Conservation (phyloP, 768 basidiomycete genomes). For the Pulveroboletus sp. region DNA sequence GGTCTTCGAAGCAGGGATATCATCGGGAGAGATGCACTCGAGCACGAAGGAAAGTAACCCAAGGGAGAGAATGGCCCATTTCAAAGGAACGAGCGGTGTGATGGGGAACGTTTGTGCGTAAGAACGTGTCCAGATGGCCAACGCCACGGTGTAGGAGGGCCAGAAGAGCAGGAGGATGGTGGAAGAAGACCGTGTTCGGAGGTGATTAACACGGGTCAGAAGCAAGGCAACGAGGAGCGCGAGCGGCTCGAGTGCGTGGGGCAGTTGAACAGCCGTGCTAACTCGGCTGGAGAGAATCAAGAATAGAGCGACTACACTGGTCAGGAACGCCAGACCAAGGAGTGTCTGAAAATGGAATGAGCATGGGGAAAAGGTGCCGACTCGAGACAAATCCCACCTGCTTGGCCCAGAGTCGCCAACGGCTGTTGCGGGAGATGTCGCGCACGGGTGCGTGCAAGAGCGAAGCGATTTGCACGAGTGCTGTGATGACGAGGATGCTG, state of each 20-base stretch:
- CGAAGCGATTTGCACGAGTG: constrained; percentile 37
- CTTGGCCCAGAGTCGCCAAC: constrained; percentile 53
- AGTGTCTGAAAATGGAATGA: constrained; percentile 37
- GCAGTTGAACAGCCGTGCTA: constrained; percentile 37
- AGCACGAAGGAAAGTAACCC: constrained; percentile 54
- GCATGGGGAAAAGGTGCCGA: neutral
- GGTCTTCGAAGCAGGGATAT: constrained; percentile 35
- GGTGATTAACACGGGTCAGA: constrained; percentile 66
- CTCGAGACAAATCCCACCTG: constrained; percentile 46
- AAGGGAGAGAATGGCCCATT: constrained; percentile 38
- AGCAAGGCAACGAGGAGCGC: constrained; percentile 44
- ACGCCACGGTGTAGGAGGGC: constrained; percentile 55
- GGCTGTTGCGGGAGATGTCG: constrained; percentile 43
- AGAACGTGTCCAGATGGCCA: constrained; percentile 61
- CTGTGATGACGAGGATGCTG: constrained; percentile 39
- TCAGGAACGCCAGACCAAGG: constrained; percentile 41
- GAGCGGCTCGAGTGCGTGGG: constrained; percentile 55
- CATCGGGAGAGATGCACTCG: constrained; percentile 68
- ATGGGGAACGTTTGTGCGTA: constrained; percentile 31
- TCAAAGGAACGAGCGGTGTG: constrained; percentile 39
- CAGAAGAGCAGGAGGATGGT: constrained; percentile 76
- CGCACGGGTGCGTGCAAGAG: constrained; percentile 21
- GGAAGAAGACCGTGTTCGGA: constrained; percentile 64
- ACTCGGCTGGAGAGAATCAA: constrained; percentile 37
- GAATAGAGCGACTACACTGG: constrained; percentile 42